Evolutionary conservation across 2,329 filamentous ascomycete genomes (phyloP).

Genomic region (Diatrype stigma): DNA sequence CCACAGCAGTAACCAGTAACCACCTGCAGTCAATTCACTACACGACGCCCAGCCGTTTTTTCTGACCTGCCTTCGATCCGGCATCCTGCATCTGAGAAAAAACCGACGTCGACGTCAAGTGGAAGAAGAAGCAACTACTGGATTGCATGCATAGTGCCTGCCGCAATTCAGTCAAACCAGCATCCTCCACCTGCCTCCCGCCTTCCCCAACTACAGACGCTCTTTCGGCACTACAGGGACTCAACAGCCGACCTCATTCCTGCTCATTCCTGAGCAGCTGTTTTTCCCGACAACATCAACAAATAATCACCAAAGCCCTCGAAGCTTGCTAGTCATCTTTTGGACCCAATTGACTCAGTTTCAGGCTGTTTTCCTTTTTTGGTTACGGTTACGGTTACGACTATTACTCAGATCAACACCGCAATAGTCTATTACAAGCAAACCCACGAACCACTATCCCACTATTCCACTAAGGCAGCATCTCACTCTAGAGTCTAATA

Average conservation of each 20-base stretch:
- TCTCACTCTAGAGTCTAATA: slow-evolving; percentile 8
- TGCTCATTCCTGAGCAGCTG: background rate
- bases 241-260: background rate
- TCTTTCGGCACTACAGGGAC: slow-evolving; percentile 22
- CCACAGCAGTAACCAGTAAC: background rate
- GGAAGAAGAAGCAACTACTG: background rate
- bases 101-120: background rate
- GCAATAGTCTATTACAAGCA: slow-evolving; percentile 15
- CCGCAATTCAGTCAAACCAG: slow-evolving; percentile 4
- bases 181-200: slow-evolving; percentile 9
- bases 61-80: background rate
- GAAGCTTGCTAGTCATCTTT: slow-evolving; percentile 13
- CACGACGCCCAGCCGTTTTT: background rate
- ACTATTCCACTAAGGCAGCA: slow-evolving; percentile 9
- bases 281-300: slow-evolving; percentile 7
- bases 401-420: slow-evolving; percentile 19
- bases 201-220: slow-evolving; percentile 28
- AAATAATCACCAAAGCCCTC: slow-evolving; percentile 16
- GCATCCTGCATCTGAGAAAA: background rate
- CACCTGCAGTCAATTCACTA: background rate
- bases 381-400: slow-evolving; percentile 18
- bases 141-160: slow-evolving; percentile 4
- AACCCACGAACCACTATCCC: slow-evolving; percentile 14
- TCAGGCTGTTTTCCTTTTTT: slow-evolving; percentile 13
- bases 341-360: slow-evolving; percentile 14